A percentile compares a stretch with the other conserved stretches of the same genome.
These are phyloP conservation scores for Lactarius indigo DNA, from an alignment of 768 basidiomycete species.

Conservation along the genomic window DNA sequence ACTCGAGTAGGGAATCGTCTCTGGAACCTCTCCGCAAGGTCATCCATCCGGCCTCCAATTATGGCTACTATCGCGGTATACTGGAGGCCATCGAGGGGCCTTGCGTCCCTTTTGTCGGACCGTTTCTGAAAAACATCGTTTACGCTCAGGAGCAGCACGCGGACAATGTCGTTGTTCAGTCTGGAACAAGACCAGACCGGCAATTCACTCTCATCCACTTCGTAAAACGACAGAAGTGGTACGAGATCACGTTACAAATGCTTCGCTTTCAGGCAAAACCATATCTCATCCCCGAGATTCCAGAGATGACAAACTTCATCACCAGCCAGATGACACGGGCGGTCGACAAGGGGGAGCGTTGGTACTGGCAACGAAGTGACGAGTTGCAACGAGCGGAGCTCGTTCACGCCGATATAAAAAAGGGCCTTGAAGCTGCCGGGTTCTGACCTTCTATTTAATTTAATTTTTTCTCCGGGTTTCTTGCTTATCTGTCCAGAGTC, in stretches of 20 bases:
- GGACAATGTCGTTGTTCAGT: slow-evolving; percentile 34
- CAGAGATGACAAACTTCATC: slow-evolving; percentile 46
- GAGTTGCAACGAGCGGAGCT: slow-evolving; percentile 58
- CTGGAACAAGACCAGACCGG: slow-evolving; percentile 17
- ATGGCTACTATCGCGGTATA: slow-evolving; percentile 50
- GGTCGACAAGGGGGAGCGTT: slow-evolving; percentile 41
- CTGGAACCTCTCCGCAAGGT: slow-evolving; percentile 51
- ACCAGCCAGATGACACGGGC: slow-evolving; percentile 42
- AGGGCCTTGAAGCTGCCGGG: slow-evolving; percentile 64
- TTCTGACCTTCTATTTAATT: slow-evolving; percentile 40
- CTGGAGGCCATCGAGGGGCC: slow-evolving; percentile 43
- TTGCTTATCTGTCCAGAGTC: neutral
- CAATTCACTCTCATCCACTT: slow-evolving; percentile 44
- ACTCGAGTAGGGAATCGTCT: slow-evolving; percentile 47
- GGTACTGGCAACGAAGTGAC: slow-evolving; percentile 58
- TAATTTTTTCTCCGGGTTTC: slow-evolving; percentile 6
- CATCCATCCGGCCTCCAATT: slow-evolving; percentile 58
- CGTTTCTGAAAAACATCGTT: slow-evolving; percentile 58
- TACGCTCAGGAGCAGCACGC: slow-evolving; percentile 51
- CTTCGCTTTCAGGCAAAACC: slow-evolving; percentile 52
- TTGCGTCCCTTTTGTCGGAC: slow-evolving; percentile 65
- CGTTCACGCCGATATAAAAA: slow-evolving; percentile 60
- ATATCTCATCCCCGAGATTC: slow-evolving; percentile 48
- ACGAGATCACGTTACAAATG: slow-evolving; percentile 51
- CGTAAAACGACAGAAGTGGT: slow-evolving; percentile 52